These are phyloP conservation scores for Linnemannia exigua DNA, from an alignment of 192 early-diverging fungal species.

Conservation along the genomic window DNA sequence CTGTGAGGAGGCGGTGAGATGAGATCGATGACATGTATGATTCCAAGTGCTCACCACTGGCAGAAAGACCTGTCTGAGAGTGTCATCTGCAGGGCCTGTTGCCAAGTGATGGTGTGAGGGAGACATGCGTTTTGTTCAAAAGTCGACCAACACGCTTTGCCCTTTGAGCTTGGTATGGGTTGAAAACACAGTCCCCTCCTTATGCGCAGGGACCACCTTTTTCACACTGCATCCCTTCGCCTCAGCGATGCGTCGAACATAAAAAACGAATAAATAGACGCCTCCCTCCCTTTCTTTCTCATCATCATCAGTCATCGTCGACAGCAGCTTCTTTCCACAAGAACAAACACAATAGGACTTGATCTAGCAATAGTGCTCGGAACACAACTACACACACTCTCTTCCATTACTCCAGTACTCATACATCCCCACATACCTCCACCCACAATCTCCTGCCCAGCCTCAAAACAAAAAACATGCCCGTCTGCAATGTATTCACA, in stretches of 20 bases:
- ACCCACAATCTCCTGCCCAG: too few relatives aligned
- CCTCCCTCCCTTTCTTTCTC: background rate
- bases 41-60: background rate
- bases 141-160: background rate
- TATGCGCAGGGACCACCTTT: background rate
- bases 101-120: too few relatives aligned
- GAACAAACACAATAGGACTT: background rate
- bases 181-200: background rate
- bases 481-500: slow-evolving; percentile 8
- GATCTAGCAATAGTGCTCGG: background rate
- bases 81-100: background rate
- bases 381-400: background rate
- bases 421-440: background rate
- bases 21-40: too few relatives aligned
- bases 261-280: background rate
- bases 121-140: background rate
- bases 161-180: background rate
- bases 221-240: background rate
- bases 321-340: background rate
- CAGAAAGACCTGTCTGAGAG: background rate
- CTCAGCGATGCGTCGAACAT: background rate
- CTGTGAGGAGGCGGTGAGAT: too few relatives aligned
- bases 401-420: background rate
- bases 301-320: too few relatives aligned
- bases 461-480: slow-evolving; percentile 6